A percentile compares a stretch with the other conserved stretches of the same genome.
phyloP scores from a whole-genome alignment of 805 yeast genomes.

The Ogataea ramenticola region DNA sequence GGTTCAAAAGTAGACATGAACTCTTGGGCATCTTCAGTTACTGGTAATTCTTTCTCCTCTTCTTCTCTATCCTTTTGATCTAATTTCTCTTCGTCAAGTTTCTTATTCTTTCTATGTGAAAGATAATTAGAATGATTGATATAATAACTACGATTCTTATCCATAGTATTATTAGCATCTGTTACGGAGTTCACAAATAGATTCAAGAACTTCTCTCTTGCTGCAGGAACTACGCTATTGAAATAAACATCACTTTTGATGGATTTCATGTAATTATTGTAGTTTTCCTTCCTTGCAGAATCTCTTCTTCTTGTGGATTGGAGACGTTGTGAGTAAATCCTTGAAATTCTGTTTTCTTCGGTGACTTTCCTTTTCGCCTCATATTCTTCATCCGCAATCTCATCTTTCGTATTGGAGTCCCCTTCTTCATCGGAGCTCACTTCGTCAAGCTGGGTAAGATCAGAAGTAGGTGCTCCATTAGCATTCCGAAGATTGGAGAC shows the following conservation, averaged over 20 bases:
- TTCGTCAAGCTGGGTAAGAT: constrained; percentile 15
- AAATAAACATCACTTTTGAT: constrained; percentile 21
- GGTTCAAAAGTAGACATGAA: constrained; percentile 15
- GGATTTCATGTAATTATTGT: constrained; percentile 26
- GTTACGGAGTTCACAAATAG: constrained; percentile 21
- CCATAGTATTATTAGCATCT: constrained; percentile 24
- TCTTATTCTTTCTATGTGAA: constrained; percentile 28
- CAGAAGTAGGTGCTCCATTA: constrained; percentile 9
- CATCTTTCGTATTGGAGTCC: constrained; percentile 17
- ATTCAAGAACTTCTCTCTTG: constrained; percentile 18
- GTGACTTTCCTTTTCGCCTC: constrained; percentile 7
- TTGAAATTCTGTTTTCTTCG: constrained; percentile 12
- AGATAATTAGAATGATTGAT: constrained; percentile 37
- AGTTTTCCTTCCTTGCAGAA: constrained; percentile 20
- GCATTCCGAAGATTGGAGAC: constrained; percentile 20
- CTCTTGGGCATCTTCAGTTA: constrained; percentile 7
- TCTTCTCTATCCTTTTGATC: constrained; percentile 35
- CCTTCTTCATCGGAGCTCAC: constrained; percentile 25
- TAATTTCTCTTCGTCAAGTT: constrained; percentile 33
- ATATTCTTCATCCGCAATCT: constrained; percentile 15
- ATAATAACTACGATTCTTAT: constrained; percentile 28
- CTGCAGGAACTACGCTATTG: constrained; percentile 10
- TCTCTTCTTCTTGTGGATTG: constrained; percentile 18
- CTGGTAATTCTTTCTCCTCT: constrained; percentile 20
- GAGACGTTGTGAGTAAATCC: constrained; percentile 7